Percentiles rank a stretch among this genome's conserved stretches.
These are phyloP conservation scores for Linnemannia zychae DNA, from an alignment of 192 early-diverging fungal genomes.

Conservation along the genomic window DNA sequence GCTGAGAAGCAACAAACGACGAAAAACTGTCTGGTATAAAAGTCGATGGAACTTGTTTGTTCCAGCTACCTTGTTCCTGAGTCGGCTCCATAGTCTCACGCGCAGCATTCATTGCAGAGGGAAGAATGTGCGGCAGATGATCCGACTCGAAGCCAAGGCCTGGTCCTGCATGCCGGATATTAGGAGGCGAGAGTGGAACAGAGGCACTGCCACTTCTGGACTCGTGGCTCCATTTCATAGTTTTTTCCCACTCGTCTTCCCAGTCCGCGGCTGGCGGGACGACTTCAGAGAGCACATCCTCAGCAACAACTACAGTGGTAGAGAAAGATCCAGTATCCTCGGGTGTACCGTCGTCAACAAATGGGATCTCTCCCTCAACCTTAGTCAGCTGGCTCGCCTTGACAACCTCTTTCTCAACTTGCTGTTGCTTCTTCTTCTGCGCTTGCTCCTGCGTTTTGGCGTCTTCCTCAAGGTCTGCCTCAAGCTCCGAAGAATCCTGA, in stretches of 20 bases:
- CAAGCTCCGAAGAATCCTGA: neutral
- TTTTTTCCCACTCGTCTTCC: conserved; percentile 10
- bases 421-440: neutral
- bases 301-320: neutral
- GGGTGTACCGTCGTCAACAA: neutral
- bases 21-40: neutral
- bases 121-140: neutral
- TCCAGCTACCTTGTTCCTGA: too few species aligned
- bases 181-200: neutral
- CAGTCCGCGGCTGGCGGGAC: neutral
- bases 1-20: neutral
- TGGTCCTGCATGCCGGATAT: too few species aligned
- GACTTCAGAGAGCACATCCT: neutral
- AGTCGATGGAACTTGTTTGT: too few species aligned
- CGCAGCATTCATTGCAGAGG: neutral
- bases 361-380: neutral
- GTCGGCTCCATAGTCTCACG: neutral
- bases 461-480: neutral
- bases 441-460: neutral
- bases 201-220: neutral
- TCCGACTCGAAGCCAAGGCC: neutral
- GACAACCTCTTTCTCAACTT: neutral
- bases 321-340: conserved; percentile 1
- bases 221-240: neutral
- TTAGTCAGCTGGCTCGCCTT: neutral